phyloP scores from a whole-genome alignment of 1,284 basidiomycete species.

The Peniophora sp. region DNA sequence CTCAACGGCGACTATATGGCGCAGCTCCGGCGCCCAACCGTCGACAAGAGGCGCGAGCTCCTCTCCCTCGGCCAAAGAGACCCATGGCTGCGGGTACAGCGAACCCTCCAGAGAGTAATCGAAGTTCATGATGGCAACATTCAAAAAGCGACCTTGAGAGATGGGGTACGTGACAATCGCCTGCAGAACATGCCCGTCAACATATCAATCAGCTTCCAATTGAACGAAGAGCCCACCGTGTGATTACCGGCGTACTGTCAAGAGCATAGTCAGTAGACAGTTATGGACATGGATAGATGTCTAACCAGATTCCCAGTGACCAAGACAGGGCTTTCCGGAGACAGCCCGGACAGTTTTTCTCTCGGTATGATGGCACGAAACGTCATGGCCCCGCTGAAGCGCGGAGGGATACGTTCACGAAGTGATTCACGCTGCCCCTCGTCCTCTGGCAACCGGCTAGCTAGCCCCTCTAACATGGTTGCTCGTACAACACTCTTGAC shows the following conservation, averaged over 20 bases:
- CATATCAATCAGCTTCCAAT: no score
- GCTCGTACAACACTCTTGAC: constrained; percentile 22
- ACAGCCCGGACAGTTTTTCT: constrained; percentile 21
- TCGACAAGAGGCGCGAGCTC: constrained; percentile 21
- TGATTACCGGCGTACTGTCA: constrained; percentile 34
- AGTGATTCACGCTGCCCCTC: constrained; percentile 10
- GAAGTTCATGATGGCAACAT: constrained; percentile 29
- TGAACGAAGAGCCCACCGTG: constrained; percentile 8
- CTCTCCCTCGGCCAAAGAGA: constrained; percentile 19
- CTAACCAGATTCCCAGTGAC: constrained; percentile 14
- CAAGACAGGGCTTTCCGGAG: constrained; percentile 24
- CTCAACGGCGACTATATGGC: constrained; percentile 23
- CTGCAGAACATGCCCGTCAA: constrained; percentile 16
- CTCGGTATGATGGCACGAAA: constrained; percentile 31
- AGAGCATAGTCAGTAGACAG: constrained; percentile 1
- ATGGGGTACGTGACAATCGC: constrained; percentile 37
- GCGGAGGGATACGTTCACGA: constrained; percentile 16
- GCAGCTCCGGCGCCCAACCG: constrained; percentile 34
- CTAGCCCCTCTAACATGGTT: constrained; percentile 13
- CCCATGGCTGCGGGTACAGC: constrained; percentile 25
- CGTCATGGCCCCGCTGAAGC: constrained; percentile 30
- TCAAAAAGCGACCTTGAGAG: constrained; percentile 30
- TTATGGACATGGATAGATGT: constrained; percentile 6
- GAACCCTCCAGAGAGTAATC: constrained; percentile 26
- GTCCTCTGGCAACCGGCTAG: constrained; percentile 8